Evolutionary conservation across 1,284 basidiomycete species (phyloP), one percentile per base, ranked within the genome.

Genomic region (Boletus sp.): DNA sequence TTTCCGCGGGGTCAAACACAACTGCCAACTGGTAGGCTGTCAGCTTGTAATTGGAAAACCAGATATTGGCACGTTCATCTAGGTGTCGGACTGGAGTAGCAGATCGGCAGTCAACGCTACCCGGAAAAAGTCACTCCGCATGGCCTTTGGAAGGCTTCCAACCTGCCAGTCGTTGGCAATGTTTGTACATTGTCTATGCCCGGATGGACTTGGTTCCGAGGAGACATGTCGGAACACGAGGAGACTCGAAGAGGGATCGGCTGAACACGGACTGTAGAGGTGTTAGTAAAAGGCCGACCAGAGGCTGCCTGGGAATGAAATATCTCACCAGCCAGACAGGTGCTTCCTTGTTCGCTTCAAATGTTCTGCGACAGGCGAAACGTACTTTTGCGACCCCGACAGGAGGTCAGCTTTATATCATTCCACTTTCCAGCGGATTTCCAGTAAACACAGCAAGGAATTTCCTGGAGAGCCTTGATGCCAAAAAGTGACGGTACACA

Each of bases 341-440:
- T 45, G 27, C 66, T 35, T 41, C 11, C 4, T 33, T 39, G 31
- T 24, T n/a, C 24, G 18, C 24, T 3, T 22, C 20, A 22, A 44
- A 18, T 4, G 27, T 15, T 15, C 13, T 15, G 35, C 35, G 11
- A 22, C 2, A 27, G n/a, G 35, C 15, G 11, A 27, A 22, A 31
- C 13, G 7, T 11, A 36, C 3, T 18, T 18, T 18, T 0, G 33
- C 8, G 7, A 7, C 15, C n/a, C 18, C 13, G 9, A 51, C 2
- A 13, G 44, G 15, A 16, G 8, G 20, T 24, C 2, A 4, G 11
- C 11, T 64, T 31, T 66, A 68, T 62, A 66, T 55, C 4, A 4
- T 37, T 13, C 7, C 7, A 18, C 3, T 15, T 48, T 65, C 61
- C 64, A 48, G 56, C 67, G 39, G 20, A 35, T 53, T 48, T 63